Conservation (phyloP, 257 asterid genomes). For the Ligustrum vulgare region DNA sequence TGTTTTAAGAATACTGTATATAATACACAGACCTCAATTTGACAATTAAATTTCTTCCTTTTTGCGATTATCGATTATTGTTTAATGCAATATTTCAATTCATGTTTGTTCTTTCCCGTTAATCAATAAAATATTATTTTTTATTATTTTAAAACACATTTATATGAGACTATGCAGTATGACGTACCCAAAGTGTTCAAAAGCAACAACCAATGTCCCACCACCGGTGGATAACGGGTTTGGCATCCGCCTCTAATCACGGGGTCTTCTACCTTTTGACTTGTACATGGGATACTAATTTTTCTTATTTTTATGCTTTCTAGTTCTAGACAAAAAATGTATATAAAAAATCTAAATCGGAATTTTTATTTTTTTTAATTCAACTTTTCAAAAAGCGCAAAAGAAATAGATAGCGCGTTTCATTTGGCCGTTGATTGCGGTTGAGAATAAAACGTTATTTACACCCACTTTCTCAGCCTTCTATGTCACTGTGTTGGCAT, state of each 20-base stretch:
- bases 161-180: too few species aligned
- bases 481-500: neutral
- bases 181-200: too few species aligned
- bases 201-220: too few species aligned
- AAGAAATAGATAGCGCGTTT: neutral
- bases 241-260: constrained; percentile 29
- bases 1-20: too few species aligned
- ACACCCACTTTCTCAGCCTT: constrained; percentile 14
- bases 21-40: too few species aligned
- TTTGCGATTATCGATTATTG: too few species aligned
- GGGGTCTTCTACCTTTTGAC: constrained; percentile 24
- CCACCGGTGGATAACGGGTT: neutral
- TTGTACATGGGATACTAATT: constrained; percentile 16
- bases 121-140: too few species aligned
- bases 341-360: neutral
- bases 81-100: too few species aligned
- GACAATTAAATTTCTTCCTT: too few species aligned
- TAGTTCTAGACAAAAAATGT: neutral
- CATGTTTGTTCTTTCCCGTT: too few species aligned
- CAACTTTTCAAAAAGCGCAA: neutral
- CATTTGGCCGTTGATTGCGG: constrained; percentile 44
- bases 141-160: too few species aligned
- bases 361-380: neutral
- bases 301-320: neutral
- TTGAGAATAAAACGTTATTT: constrained; percentile 25